These are phyloP conservation scores for Xanthoconium stramineum DNA, from an alignment of 768 basidiomycete genomes.

Conservation along the genomic window DNA sequence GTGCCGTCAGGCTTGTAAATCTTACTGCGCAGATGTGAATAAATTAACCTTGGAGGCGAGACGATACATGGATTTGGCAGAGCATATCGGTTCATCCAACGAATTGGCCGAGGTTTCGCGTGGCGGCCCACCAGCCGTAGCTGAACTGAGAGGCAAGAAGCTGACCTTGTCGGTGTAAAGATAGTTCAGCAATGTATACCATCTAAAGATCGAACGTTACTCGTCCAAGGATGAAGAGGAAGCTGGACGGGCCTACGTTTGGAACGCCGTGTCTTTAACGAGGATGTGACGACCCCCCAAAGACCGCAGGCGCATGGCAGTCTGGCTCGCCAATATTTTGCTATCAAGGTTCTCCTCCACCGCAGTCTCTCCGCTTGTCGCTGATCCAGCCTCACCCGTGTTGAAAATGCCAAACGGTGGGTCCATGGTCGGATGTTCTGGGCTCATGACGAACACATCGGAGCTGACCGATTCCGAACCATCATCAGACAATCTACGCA, in stretches of 20 bases:
- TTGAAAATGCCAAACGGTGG: neutral
- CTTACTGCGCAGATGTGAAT: neutral
- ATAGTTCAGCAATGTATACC: conserved; percentile 34
- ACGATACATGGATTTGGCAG: conserved; percentile 45
- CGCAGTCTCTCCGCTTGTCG: neutral
- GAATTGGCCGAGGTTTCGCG: neutral
- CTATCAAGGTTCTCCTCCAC: neutral
- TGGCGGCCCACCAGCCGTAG: neutral
- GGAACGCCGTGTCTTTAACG: conserved; percentile 28
- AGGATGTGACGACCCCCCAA: conserved; percentile 21
- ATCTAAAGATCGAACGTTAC: neutral
- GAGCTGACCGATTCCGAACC: conserved; percentile 15
- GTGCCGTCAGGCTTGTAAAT: neutral
- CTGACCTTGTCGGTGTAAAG: conserved; percentile 35
- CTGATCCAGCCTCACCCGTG: neutral
- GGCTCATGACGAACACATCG: conserved; percentile 19
- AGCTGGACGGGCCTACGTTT: conserved; percentile 18
- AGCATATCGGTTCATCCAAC: conserved; percentile 25
- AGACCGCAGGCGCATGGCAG: conserved; percentile 4
- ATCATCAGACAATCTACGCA: conserved; percentile 10
- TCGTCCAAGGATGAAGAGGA: neutral
- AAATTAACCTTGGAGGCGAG: conserved; percentile 36
- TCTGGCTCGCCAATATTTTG: neutral
- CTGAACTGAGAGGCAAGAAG: conserved; percentile 33
- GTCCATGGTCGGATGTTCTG: conserved; percentile 5